Base-by-base conservation (phyloP, 148 eudicot genomes). In the Rhododendron williamsianum region DNA sequence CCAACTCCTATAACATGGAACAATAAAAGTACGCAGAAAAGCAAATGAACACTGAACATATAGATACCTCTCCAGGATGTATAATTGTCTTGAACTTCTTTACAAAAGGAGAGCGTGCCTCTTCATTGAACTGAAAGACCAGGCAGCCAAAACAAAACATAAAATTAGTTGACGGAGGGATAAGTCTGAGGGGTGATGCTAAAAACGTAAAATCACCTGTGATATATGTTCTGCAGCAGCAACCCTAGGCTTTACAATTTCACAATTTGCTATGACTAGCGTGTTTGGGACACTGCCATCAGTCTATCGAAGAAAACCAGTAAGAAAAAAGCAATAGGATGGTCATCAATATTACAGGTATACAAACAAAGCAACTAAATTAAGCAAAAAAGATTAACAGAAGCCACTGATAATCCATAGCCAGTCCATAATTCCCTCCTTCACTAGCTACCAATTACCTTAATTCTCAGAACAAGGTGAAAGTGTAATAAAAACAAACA, bases 191-290 rank as follows among this genome's bases (percentile, higher is more conserved):
- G 56, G n/a, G 30, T n/a, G 41, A 12, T n/a, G 36, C 60, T 23
- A 30, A 25, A 51, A 71, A 38, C n/a, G 46, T 79, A 49, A 27
- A 48, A 43, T 84, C 27, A 95, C 99, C 96, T 95, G 96, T 41
- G 99, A 92, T 87, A 97, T 97, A 87, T 97, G 99, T 87, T 97
- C 98, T 18, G 99, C 99, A 74, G 99, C 99, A 77, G 99, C 99
- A 91, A 97, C 95, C 87, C 99, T 91, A 46, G 99, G 92, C 88
- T 97, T 97, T 56, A 97, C 98, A 82, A 97, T 92, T 89, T 97
- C 99, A 85, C 95, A 95, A 83, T 95, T 95, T 72, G 99, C 99
- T 72, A 97, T 93, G 77, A 97, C 99, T 67, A 95, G 93, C 21
- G 98, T 95, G 87, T 95, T 95, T 45, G 97, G 98, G 83, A 93